A percentile compares a stretch with the other conserved stretches of the same genome.
These are phyloP conservation scores for Aphanomyces invadans DNA, from an alignment of 352 stramenopile genomes.

Conservation along the genomic window DNA sequence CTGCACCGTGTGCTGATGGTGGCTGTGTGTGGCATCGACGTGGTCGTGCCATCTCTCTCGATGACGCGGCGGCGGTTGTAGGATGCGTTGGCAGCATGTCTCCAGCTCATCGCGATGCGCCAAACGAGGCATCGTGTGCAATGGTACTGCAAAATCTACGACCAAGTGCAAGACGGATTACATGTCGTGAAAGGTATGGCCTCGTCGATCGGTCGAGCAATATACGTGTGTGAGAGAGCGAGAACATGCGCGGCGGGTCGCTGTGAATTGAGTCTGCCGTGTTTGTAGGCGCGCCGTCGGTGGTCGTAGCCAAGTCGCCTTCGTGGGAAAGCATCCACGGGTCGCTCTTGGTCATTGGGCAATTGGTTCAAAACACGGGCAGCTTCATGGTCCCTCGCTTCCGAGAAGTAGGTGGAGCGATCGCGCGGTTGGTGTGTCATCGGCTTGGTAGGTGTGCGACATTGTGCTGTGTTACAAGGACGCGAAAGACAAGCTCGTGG, in stretches of 20 bases:
- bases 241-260: no score
- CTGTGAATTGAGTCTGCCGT: neutral
- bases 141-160: constrained; percentile 90
- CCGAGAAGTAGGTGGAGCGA: constrained; percentile 87
- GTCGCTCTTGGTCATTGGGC: constrained; percentile 91
- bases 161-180: constrained; percentile 82
- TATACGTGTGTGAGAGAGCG: neutral
- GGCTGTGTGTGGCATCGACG: no score
- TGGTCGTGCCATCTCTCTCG: no score
- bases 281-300: neutral
- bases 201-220: no score
- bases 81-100: constrained; percentile 75
- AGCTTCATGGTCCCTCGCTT: constrained; percentile 97
- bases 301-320: constrained; percentile 25
- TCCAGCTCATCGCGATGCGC: constrained; percentile 77
- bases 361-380: constrained; percentile 91
- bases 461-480: constrained; percentile 91
- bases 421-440: no score
- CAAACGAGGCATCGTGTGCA: constrained; percentile 80
- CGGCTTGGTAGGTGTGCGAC: constrained; percentile 47
- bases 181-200: constrained; percentile 25
- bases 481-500: constrained; percentile 81
- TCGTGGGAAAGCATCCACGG: constrained; percentile 88
- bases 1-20: no score
- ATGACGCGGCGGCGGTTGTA: no score